Evolutionary conservation across 2,329 filamentous ascomycete genomes (phyloP), one percentile per base, ranked within the genome.

Genomic region (Zymoseptoria crescenta): DNA sequence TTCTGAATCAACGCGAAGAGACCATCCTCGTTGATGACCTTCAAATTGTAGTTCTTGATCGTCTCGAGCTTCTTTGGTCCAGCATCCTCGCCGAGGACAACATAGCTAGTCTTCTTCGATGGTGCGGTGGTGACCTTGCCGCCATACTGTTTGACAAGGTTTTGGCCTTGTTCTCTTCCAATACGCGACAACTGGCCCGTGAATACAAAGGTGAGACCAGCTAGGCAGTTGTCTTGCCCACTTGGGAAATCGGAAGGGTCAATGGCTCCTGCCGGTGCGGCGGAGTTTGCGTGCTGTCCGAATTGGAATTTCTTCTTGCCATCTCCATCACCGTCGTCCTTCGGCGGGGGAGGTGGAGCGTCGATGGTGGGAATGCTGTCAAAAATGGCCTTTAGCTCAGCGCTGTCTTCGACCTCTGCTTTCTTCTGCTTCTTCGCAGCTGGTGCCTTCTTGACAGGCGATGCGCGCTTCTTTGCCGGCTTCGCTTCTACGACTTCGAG

Each of bases 11-110:
- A 81, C 60, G 89, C 87, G 66, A 96, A 96, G 2, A 99, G 77
- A 0, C 94, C 95, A 65, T 95, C 84, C 72, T 99, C 95, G 67
- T 96, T 87, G 69, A 99, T 96, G 0, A 92, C 95, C 74, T 91
- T 96, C 72, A 97, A 84, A 0, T 84, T 84, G 67, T 88, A 78
- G 20, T 90, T 82, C 58, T 83, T 81, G 66, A 99, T 97, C 66
- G 92, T 96, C 65, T 87, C 80, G 49, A 99, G 80, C 73, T 99
- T 99, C 74, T 88, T 95, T 0, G 94, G 94, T 0, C 94, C 94
- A 24, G 95, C 94, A 73, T 97, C 94, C 27, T 82, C 83, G 50
- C 94, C 94, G 2, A 99, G 81, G 16, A 99, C 89, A 52, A 99
- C 91, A 70, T 91, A 99, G 69, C 83, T 94, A 0, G 95, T 99